These are phyloP conservation scores for Neofusicoccum parvum DNA, from an alignment of 2,329 filamentous ascomycete species.

Conservation along the genomic window DNA sequence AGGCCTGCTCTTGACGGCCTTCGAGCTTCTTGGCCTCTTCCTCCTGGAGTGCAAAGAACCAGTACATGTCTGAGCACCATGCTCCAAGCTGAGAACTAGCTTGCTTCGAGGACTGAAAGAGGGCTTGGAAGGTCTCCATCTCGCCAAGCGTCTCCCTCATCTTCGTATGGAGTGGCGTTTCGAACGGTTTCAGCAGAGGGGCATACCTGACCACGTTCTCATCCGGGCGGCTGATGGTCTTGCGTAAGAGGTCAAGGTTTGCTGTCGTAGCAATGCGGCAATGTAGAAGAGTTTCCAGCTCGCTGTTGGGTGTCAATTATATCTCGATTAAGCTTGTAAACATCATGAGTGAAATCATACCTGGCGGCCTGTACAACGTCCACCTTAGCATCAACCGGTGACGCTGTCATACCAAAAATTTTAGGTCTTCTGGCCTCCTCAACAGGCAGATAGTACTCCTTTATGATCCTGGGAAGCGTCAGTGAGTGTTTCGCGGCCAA, in stretches of 20 bases:
- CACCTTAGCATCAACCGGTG: conserved; percentile 81
- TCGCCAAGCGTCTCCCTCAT: conserved; percentile 59
- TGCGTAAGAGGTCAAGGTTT: conserved; percentile 61
- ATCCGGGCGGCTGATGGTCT: conserved; percentile 60
- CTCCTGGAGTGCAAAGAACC: conserved; percentile 69
- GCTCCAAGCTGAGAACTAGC: conserved; percentile 70
- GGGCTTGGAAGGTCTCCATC: conserved; percentile 54
- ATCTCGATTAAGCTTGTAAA: not conserved
- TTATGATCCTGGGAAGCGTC: conserved; percentile 64
- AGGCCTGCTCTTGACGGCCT: conserved; percentile 8
- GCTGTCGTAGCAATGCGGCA: conserved; percentile 79
- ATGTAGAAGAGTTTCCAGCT: conserved; percentile 76
- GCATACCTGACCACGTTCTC: conserved; percentile 63
- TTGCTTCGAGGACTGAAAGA: conserved; percentile 62
- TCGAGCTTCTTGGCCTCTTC: conserved; percentile 64
- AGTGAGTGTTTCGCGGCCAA: not conserved
- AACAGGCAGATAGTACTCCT: conserved; percentile 72
- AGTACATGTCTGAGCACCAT: conserved; percentile 85
- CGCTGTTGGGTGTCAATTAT: conserved; percentile 28
- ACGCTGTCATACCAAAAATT: conserved; percentile 96
- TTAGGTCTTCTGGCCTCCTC: conserved; percentile 61
- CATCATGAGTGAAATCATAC: conserved; percentile 25
- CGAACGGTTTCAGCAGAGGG: conserved; percentile 53
- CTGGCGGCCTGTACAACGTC: conserved; percentile 70
- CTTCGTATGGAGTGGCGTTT: conserved; percentile 65